These are phyloP conservation scores for Abrus pulchellus DNA, from an alignment of 306 rosid genomes.

Conservation along the genomic window DNA sequence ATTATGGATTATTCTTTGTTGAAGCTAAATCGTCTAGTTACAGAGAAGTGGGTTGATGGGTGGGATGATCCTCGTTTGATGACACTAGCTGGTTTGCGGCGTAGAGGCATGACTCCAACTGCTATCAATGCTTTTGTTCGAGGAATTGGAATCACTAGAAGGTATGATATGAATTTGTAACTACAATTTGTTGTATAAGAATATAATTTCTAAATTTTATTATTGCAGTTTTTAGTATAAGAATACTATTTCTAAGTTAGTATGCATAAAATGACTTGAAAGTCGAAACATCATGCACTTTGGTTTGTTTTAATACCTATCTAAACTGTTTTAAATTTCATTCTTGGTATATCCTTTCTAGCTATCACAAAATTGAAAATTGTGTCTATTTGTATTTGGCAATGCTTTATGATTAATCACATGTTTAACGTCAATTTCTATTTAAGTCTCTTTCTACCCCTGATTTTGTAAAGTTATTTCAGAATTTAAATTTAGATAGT, in stretches of 20 bases:
- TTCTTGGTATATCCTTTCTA: neutral
- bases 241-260: slow-evolving; percentile 2
- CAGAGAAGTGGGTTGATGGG: slow-evolving; percentile 92
- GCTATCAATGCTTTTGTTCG: slow-evolving; percentile 94
- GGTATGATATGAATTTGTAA: slow-evolving; percentile 58
- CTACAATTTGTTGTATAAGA: neutral
- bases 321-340: slow-evolving; percentile 3
- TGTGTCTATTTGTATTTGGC: neutral
- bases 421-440: neutral
- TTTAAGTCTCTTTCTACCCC: neutral
- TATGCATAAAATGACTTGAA: slow-evolving; percentile 2
- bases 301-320: slow-evolving; percentile 10
- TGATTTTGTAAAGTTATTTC: neutral
- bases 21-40: slow-evolving; percentile 90
- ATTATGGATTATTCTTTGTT: slow-evolving; percentile 41
- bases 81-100: slow-evolving; percentile 94
- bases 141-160: slow-evolving; percentile 98
- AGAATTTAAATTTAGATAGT: neutral
- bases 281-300: neutral
- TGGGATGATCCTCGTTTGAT: slow-evolving; percentile 99
- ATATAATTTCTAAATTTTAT: neutral
- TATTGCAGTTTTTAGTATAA: neutral
- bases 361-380: slow-evolving; percentile 1
- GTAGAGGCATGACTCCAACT: slow-evolving; percentile 86
- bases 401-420: neutral